These are phyloP conservation scores for Beta macrorhiza DNA, from an alignment of 179 eudicot species.

Conservation along the genomic window DNA sequence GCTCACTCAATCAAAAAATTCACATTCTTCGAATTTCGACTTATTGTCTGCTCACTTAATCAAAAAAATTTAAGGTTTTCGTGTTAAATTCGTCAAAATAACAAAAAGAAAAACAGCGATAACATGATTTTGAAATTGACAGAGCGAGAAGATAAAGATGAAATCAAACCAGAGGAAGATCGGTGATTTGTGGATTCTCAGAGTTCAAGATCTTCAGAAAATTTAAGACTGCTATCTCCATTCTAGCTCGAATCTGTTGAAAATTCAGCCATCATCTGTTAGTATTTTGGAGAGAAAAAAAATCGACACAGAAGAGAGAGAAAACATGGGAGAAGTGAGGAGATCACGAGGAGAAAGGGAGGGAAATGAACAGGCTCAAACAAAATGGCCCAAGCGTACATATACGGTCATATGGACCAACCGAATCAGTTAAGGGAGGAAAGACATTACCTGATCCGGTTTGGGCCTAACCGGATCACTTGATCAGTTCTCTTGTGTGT, in stretches of 20 bases:
- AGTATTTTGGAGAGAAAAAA: not conserved
- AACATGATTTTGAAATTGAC: not conserved
- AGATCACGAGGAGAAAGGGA: too few species aligned
- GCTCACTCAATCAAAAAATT: slow-evolving; percentile 64
- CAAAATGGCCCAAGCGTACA: too few species aligned
- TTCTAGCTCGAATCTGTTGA: slow-evolving; percentile 76
- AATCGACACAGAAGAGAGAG: not conserved
- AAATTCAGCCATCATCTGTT: not conserved
- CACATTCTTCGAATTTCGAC: slow-evolving; percentile 62
- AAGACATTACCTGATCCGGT: too few species aligned
- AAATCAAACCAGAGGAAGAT: slow-evolving; percentile 63
- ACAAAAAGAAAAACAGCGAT: not conserved
- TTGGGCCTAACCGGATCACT: too few species aligned
- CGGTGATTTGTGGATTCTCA: slow-evolving; percentile 60
- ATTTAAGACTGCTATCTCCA: slow-evolving; percentile 77
- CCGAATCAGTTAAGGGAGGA: too few species aligned
- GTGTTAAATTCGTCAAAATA: not conserved
- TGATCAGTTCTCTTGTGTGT: too few species aligned
- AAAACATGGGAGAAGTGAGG: too few species aligned
- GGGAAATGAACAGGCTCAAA: too few species aligned
- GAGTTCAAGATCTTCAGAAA: slow-evolving; percentile 65
- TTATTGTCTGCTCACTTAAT: slow-evolving; percentile 41
- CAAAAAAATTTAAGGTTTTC: not conserved
- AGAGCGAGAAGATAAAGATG: not conserved
- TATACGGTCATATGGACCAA: too few species aligned